phyloP scores from a whole-genome alignment of 331 rosid genomes.

The Phaseolus coccineus region DNA sequence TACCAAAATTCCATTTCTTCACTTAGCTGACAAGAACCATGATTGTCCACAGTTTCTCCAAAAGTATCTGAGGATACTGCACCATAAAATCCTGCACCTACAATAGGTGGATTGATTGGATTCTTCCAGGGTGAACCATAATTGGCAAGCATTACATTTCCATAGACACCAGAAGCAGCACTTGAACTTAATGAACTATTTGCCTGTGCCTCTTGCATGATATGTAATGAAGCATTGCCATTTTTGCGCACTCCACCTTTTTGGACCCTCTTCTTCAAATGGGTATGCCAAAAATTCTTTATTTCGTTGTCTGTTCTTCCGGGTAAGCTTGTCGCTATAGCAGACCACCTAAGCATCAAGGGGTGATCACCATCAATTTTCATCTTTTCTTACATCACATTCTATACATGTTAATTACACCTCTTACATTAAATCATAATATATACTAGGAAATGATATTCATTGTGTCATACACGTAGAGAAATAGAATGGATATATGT shows the following conservation, averaged over 20 bases:
- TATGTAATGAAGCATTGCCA: conserved; percentile 16
- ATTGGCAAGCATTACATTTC: conserved; percentile 6
- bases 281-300: conserved; percentile 93
- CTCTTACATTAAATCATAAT: background rate
- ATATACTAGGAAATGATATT: no score
- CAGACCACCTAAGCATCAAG: conserved; percentile 75
- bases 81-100: conserved; percentile 18
- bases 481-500: background rate
- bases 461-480: no score
- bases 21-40: conserved; percentile 45
- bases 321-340: conserved; percentile 86
- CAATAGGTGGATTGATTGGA: background rate
- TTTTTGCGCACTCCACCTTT: conserved; percentile 30
- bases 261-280: conserved; percentile 77
- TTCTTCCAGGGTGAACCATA: conserved; percentile 27
- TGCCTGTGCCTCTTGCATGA: conserved; percentile 32
- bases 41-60: conserved; percentile 42
- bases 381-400: background rate
- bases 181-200: conserved; percentile 16
- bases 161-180: conserved; percentile 16
- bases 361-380: background rate
- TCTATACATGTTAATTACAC: background rate
- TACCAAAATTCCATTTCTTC: conserved; percentile 67
- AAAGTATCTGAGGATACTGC: conserved; percentile 33
- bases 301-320: conserved; percentile 95